Evolutionary conservation across 2,329 filamentous ascomycete genomes (phyloP).

Genomic region (Thermomyces lanuginosus): DNA sequence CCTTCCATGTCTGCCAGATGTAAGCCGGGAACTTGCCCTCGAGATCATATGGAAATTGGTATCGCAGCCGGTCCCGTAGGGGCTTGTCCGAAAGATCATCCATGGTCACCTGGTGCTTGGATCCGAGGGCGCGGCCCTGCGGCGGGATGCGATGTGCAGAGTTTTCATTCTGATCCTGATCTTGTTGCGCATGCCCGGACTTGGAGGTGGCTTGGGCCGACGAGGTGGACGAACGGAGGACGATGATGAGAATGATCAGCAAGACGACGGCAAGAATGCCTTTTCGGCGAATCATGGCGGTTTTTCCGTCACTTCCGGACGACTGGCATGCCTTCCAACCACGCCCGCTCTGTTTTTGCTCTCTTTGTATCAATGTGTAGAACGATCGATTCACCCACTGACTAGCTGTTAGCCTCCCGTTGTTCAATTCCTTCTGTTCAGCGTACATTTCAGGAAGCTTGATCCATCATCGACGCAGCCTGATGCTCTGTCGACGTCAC

Average conservation of each 20-base stretch:
- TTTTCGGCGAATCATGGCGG: no score
- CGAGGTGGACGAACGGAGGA: constrained; percentile 5
- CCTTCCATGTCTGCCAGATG: constrained; percentile 99
- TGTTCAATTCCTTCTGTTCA: no score
- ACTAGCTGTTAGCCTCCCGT: no score
- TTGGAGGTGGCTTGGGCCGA: background rate
- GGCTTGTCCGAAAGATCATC: constrained; percentile 56
- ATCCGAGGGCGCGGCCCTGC: constrained; percentile 17
- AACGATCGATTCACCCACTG: no score
- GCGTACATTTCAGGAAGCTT: no score
- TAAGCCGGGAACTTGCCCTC: constrained; percentile 84
- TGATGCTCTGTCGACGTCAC: no score
- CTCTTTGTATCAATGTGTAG: no score
- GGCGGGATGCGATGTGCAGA: constrained; percentile 3
- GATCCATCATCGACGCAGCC: no score
- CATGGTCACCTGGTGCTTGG: constrained; percentile 40
- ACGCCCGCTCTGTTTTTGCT: no score
- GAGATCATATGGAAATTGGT: constrained; percentile 86
- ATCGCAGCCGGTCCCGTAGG: constrained; percentile 64
- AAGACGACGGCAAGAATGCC: constrained; percentile 3
- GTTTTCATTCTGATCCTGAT: constrained; percentile 2
- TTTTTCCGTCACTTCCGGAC: no score
- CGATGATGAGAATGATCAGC: constrained; percentile 3
- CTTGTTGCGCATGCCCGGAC: background rate
- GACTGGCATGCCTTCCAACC: no score